These are phyloP conservation scores for Candida neerlandica DNA, from an alignment of 1,139 yeast genomes.

Conservation along the genomic window DNA sequence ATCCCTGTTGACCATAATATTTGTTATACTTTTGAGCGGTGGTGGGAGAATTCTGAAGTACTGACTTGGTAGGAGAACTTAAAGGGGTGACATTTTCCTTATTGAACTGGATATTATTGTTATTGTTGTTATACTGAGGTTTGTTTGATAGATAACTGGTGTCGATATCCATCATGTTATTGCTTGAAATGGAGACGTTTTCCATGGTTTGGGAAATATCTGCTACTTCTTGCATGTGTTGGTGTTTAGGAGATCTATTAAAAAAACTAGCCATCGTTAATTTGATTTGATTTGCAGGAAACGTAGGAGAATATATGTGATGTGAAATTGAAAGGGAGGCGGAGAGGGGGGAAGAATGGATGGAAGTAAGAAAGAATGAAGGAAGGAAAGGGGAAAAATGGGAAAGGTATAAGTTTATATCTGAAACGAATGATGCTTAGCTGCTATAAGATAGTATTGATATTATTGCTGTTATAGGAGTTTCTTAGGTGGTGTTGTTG, in stretches of 20 bases:
- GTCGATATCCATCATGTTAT: slow-evolving; percentile 48
- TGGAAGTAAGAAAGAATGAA: not conserved
- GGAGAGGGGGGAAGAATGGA: not conserved
- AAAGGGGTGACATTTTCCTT: slow-evolving; percentile 51
- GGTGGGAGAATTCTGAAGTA: slow-evolving; percentile 37
- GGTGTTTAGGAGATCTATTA: slow-evolving; percentile 28
- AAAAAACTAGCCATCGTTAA: slow-evolving; percentile 25
- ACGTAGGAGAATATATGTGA: not conserved
- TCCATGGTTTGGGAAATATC: slow-evolving; percentile 51
- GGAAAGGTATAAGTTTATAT: not conserved
- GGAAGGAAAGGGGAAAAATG: not conserved
- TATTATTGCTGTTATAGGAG: no score
- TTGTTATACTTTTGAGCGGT: slow-evolving; percentile 12
- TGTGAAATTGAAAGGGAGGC: not conserved
- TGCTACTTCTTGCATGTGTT: slow-evolving; percentile 16
- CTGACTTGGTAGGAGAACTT: slow-evolving; percentile 44
- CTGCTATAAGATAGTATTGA: not conserved
- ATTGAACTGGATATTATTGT: slow-evolving; percentile 25
- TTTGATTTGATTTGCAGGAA: not conserved
- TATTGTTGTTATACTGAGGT: slow-evolving; percentile 8
- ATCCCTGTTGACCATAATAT: slow-evolving; percentile 3
- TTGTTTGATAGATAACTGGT: slow-evolving; percentile 27
- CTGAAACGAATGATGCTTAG: not conserved
- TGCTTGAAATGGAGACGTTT: slow-evolving; percentile 41
- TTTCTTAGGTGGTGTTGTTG: no score